Evolutionary conservation across 2,329 filamentous ascomycete species (phyloP).

Genomic region (Monilinia polystroma): DNA sequence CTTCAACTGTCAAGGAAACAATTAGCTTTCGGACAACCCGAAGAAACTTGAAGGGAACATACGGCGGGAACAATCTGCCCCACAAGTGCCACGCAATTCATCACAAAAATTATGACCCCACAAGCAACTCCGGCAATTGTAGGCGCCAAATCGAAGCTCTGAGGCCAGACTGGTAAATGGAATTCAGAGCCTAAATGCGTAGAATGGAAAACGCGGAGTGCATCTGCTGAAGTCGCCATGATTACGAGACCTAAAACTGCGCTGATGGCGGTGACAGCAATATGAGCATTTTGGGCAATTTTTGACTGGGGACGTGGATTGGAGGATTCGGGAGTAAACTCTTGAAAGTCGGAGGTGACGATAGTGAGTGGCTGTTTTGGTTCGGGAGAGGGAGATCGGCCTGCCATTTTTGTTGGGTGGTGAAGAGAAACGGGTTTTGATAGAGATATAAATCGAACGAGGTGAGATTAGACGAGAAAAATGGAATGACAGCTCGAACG

Average conservation of each 20-base stretch:
- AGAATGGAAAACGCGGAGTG: conserved; percentile 54
- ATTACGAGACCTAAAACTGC: conserved; percentile 53
- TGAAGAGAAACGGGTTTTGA: neutral
- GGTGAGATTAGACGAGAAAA: neutral
- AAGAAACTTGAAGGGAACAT: conserved; percentile 39
- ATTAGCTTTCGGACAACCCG: neutral
- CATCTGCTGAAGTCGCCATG: conserved; percentile 55
- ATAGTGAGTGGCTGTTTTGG: conserved; percentile 9
- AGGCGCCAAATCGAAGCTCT: conserved; percentile 55
- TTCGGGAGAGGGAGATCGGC: conserved; percentile 10
- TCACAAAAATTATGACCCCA: conserved; percentile 50
- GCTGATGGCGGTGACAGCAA: conserved; percentile 51
- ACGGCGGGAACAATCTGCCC: conserved; percentile 52
- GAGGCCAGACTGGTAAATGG: conserved; percentile 58
- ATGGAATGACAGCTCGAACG: neutral
- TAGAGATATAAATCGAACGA: neutral
- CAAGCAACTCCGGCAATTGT: conserved; percentile 55
- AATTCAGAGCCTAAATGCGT: conserved; percentile 51
- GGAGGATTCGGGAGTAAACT: conserved; percentile 17
- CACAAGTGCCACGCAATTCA: conserved; percentile 50
- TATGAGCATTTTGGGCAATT: conserved; percentile 39
- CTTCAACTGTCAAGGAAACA: neutral
- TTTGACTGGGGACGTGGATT: conserved; percentile 42
- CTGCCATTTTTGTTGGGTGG: conserved; percentile 18
- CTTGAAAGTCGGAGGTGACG: conserved; percentile 11